Percentiles rank a stretch among this genome's conserved stretches.
Evolutionary conservation across 345 rosid genomes (phyloP).

Genomic region (Iberis pinnata): DNA sequence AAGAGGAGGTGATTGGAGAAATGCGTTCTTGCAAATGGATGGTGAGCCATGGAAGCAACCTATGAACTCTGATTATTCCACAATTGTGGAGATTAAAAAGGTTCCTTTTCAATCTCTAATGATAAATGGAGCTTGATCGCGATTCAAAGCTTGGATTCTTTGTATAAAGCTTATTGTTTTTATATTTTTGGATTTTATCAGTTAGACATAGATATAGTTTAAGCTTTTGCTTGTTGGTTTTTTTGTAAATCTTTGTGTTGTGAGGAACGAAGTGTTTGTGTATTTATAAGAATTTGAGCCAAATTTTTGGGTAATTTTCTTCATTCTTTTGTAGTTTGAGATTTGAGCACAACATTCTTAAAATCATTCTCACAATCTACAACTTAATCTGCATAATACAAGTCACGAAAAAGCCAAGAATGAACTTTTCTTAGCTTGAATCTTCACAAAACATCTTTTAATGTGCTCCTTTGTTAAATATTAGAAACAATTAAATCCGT

Average conservation of each 20-base stretch:
- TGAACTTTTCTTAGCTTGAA: no score
- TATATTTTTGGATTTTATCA: slow-evolving; percentile 15
- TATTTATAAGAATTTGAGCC: slow-evolving; percentile 9
- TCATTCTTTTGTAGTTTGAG: no score
- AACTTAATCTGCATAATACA: neutral
- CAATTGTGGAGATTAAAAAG: slow-evolving; percentile 71
- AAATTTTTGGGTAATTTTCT: neutral
- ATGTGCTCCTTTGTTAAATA: no score
- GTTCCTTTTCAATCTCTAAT: slow-evolving; percentile 64
- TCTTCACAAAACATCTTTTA: no score
- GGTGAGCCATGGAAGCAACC: slow-evolving; percentile 99
- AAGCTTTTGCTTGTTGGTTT: neutral
- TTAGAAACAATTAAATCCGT: no score
- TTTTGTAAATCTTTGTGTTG: slow-evolving; percentile 15
- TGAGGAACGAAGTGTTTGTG: slow-evolving; percentile 18
- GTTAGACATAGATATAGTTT: slow-evolving; percentile 20
- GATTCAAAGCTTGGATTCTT: slow-evolving; percentile 19
- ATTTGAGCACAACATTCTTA: no score
- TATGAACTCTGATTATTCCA: slow-evolving; percentile 57
- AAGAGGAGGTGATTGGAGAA: slow-evolving; percentile 87
- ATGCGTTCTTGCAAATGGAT: slow-evolving; percentile 92
- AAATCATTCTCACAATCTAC: neutral
- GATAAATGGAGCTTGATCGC: slow-evolving; percentile 45
- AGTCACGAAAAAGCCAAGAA: neutral
- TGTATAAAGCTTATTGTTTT: slow-evolving; percentile 23